Evolutionary conservation across 345 rosid species (phyloP).

Genomic region (Durio zibethinus): DNA sequence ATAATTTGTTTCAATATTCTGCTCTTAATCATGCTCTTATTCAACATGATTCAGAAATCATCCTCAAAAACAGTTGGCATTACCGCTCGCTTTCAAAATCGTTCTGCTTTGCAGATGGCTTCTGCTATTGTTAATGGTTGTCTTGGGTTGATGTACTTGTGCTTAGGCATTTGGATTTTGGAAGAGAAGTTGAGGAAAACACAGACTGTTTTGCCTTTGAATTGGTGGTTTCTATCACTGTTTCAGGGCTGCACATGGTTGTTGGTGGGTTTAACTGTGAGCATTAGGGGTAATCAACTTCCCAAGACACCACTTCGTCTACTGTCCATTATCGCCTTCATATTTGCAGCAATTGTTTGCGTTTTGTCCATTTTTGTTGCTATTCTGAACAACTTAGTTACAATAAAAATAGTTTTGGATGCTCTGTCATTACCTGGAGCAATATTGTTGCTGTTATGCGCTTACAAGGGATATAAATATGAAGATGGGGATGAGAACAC

Average conservation of each 20-base stretch:
- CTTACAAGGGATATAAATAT: conserved; percentile 37
- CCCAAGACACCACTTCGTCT: conserved; percentile 36
- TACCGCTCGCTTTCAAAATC: conserved; percentile 23
- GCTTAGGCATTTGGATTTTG: conserved; percentile 55
- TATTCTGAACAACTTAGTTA: conserved; percentile 23
- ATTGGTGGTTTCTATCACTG: conserved; percentile 45
- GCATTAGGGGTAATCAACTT: conserved; percentile 36
- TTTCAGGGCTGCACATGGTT: conserved; percentile 70
- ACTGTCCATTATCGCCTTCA: conserved; percentile 46
- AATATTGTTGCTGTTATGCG: conserved; percentile 50
- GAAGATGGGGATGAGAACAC: conserved; percentile 20
- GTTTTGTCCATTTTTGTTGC: conserved; percentile 38
- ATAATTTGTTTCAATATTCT: conserved; percentile 46
- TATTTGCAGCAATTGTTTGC: conserved; percentile 43
- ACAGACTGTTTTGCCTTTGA: conserved; percentile 40
- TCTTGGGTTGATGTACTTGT: conserved; percentile 53
- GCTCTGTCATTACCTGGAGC: conserved; percentile 59
- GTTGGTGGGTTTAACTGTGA: conserved; percentile 43
- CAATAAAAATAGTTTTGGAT: conserved; percentile 38
- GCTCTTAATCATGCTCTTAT: conserved; percentile 44
- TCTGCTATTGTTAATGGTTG: conserved; percentile 56
- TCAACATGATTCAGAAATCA: conserved; percentile 44
- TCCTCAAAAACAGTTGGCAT: conserved; percentile 26
- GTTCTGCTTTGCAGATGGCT: conserved; percentile 36
- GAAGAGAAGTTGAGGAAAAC: conserved; percentile 46